phyloP scores from a whole-genome alignment of 345 rosid genomes.

The Bruguiera sexangula region DNA sequence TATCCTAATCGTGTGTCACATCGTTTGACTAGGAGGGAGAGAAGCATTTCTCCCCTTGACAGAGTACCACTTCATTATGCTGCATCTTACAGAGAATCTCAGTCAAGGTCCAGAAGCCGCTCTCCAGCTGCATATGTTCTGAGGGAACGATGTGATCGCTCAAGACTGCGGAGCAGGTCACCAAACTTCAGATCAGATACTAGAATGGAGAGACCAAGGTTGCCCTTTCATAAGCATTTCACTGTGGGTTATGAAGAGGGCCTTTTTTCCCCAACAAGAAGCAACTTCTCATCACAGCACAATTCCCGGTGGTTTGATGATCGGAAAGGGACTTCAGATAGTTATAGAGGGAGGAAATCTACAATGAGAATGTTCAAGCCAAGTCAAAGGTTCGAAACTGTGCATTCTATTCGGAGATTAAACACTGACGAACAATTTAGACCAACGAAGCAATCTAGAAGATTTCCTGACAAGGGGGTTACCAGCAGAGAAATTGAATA shows the following conservation, averaged over 20 bases:
- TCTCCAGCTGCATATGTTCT: slow-evolving; percentile 34
- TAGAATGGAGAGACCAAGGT: slow-evolving; percentile 34
- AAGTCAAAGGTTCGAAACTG: slow-evolving; percentile 37
- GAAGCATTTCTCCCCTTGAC: slow-evolving; percentile 38
- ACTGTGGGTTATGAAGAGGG: slow-evolving; percentile 35
- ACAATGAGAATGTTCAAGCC: slow-evolving; percentile 29
- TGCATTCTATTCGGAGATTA: slow-evolving; percentile 19
- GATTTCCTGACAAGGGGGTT: slow-evolving; percentile 21
- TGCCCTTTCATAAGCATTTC: slow-evolving; percentile 45
- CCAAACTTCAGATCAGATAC: slow-evolving; percentile 36
- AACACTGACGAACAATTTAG: slow-evolving; percentile 21
- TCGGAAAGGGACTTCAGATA: slow-evolving; percentile 27
- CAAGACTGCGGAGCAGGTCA: slow-evolving; percentile 41
- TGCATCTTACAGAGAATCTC: slow-evolving; percentile 26
- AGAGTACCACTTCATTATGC: slow-evolving; percentile 30
- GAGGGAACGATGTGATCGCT: slow-evolving; percentile 33
- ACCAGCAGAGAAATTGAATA: slow-evolving; percentile 26
- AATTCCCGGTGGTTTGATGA: slow-evolving; percentile 36
- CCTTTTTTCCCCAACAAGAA: slow-evolving; percentile 35
- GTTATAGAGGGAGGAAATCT: slow-evolving; percentile 39
- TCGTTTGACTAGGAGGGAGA: slow-evolving; percentile 38
- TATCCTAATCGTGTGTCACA: slow-evolving; percentile 33
- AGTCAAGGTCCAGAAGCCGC: slow-evolving; percentile 47
- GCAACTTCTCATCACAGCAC: slow-evolving; percentile 28
- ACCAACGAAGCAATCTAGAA: slow-evolving; percentile 15